A percentile compares a stretch with the other conserved stretches of the same genome.
These are phyloP conservation scores for Wickerhamomyces silvicola DNA, from an alignment of 805 yeast genomes.

Conservation along the genomic window DNA sequence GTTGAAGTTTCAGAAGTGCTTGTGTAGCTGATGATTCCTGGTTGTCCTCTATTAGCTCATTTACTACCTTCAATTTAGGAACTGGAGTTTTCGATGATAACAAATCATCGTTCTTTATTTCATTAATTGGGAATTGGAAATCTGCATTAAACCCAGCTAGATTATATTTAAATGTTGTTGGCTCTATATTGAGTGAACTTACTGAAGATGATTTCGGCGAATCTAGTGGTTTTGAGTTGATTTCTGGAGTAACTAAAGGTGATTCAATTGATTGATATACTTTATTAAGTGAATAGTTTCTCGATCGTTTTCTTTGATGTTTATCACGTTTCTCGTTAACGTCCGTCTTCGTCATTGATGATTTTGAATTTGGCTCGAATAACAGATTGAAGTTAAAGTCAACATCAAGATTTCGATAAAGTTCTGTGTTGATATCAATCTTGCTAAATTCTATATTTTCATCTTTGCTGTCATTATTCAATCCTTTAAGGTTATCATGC, in stretches of 20 bases:
- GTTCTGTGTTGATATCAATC: slow-evolving; percentile 52
- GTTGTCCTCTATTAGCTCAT: slow-evolving; percentile 1
- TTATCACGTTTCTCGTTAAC: not conserved
- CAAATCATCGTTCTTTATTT: not conserved
- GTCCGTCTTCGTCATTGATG: slow-evolving; percentile 3
- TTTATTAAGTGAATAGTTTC: too few relatives aligned
- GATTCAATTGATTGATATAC: too few relatives aligned
- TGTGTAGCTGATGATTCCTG: slow-evolving; percentile 11
- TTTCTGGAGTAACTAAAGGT: too few relatives aligned
- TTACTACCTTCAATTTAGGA: slow-evolving; percentile 6
- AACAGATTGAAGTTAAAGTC: slow-evolving; percentile 42
- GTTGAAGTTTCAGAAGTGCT: slow-evolving; percentile 17
- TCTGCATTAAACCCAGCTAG: slow-evolving; percentile 8
- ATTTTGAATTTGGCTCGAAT: slow-evolving; percentile 10
- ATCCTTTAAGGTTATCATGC: slow-evolving; percentile 33
- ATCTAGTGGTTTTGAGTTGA: too few relatives aligned
- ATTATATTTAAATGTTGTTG: slow-evolving; percentile 2
- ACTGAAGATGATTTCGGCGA: too few relatives aligned
- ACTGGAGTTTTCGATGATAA: not conserved
- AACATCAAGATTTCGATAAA: slow-evolving; percentile 50
- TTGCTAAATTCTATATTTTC: slow-evolving; percentile 44
- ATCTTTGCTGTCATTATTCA: slow-evolving; percentile 11
- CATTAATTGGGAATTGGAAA: slow-evolving; percentile 15
- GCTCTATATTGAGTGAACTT: slow-evolving; percentile 1
- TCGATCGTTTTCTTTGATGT: not conserved